These are phyloP conservation scores for Arabidopsis arenosa DNA, from an alignment of 345 rosid species.

Conservation along the genomic window DNA sequence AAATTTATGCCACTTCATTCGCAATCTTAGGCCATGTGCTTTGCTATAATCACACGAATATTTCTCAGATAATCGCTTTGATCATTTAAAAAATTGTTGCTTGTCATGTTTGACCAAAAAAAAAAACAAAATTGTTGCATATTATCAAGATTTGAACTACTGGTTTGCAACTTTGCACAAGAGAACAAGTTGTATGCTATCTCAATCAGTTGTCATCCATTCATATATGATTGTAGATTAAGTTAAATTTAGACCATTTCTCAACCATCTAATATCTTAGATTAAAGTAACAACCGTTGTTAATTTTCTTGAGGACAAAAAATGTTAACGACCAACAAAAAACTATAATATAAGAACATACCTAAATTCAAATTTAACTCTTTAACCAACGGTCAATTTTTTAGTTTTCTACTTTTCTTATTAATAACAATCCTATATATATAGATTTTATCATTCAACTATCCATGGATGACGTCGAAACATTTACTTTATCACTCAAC, in stretches of 20 bases:
- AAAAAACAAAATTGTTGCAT: too few species aligned
- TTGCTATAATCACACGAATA: conserved; percentile 31
- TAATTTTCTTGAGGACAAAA: neutral
- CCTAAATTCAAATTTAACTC: too few species aligned
- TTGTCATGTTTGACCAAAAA: too few species aligned
- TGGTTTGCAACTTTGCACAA: neutral
- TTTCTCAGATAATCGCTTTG: neutral
- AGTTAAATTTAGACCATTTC: neutral
- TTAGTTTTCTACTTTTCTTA: too few species aligned
- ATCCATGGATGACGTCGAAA: neutral
- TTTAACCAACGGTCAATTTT: neutral
- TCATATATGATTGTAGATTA: conserved; percentile 5
- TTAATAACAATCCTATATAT: too few species aligned
- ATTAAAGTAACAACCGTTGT: neutral
- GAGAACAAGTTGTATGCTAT: conserved; percentile 4
- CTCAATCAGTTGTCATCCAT: neutral
- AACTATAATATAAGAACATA: too few species aligned
- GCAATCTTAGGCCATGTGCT: conserved; percentile 34
- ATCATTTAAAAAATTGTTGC: neutral
- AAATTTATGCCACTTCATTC: conserved; percentile 21
- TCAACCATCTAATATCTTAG: neutral
- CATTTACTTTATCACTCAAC: neutral
- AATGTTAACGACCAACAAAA: too few species aligned
- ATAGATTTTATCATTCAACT: neutral
- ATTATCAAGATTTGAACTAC: neutral